A percentile compares a stretch with the other conserved stretches of the same genome.
These are phyloP conservation scores for Raffaelea arxii DNA, from an alignment of 2,329 filamentous ascomycete genomes.

Conservation along the genomic window DNA sequence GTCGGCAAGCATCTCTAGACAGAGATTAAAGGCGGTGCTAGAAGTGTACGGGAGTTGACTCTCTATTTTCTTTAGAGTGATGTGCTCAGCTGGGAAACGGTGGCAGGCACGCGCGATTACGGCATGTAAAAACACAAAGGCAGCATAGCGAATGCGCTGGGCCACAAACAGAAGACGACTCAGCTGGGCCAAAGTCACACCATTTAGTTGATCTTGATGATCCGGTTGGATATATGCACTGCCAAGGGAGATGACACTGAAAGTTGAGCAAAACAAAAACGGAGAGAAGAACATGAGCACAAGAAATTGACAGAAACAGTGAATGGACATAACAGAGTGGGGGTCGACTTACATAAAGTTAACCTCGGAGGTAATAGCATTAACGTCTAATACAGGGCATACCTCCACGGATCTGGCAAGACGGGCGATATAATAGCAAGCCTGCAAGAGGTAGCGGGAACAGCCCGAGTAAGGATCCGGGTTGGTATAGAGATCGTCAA, in stretches of 20 bases:
- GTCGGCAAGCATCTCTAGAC: background rate
- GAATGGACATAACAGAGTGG: no score
- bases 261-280: background rate
- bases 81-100: background rate
- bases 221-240: background rate
- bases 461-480: background rate
- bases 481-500: no score
- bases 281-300: background rate
- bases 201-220: background rate
- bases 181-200: background rate
- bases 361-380: background rate
- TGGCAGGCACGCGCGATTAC: background rate
- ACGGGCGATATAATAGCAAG: background rate
- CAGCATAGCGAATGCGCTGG: background rate
- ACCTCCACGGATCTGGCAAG: background rate
- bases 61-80: background rate
- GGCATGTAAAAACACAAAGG: background rate
- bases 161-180: background rate
- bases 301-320: background rate
- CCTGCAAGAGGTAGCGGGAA: background rate
- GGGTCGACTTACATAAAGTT: background rate
- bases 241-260: background rate
- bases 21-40: background rate
- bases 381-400: background rate
- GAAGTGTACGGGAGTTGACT: background rate